Evolutionary conservation across 495 filamentous ascomycete genomes (phyloP).

Genomic region (Rhizodiscina lignyota): DNA sequence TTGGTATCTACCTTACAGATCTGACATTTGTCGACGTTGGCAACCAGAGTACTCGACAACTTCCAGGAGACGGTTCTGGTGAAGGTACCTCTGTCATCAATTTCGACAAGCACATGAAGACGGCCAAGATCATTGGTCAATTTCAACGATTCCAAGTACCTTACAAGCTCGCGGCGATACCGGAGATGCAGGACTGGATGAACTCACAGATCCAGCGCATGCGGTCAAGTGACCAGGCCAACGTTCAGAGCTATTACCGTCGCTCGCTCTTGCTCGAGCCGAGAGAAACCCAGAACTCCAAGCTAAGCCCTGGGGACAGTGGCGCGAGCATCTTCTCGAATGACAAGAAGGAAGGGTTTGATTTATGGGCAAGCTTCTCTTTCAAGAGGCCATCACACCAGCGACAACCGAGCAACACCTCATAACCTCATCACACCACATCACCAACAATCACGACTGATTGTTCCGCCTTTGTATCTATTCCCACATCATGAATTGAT

Average conservation of each 20-base stretch:
- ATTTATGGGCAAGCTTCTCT: too few species aligned
- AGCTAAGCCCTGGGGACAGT: background rate
- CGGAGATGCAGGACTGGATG: slow-evolving; percentile 91
- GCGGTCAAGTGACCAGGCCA: slow-evolving; percentile 59
- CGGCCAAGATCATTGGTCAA: slow-evolving; percentile 87
- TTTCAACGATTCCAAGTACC: slow-evolving; percentile 95
- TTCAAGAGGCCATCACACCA: too few species aligned
- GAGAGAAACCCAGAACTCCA: slow-evolving; percentile 32
- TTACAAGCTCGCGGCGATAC: slow-evolving; percentile 67
- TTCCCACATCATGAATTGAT: too few species aligned
- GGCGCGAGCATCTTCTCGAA: background rate
- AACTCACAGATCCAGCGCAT: slow-evolving; percentile 69
- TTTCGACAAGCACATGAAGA: slow-evolving; percentile 94
- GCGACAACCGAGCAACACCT: too few species aligned
- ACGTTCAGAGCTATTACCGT: slow-evolving; percentile 65
- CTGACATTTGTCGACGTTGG: slow-evolving; percentile 81
- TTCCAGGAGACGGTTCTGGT: slow-evolving; percentile 32
- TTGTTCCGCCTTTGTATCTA: too few species aligned
- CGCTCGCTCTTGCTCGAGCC: slow-evolving; percentile 82
- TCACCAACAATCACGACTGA: too few species aligned
- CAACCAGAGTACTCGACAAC: slow-evolving; percentile 61
- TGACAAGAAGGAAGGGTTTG: slow-evolving; percentile 4
- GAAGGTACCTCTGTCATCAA: slow-evolving; percentile 72
- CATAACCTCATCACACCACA: too few species aligned
- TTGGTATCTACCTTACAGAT: slow-evolving; percentile 93